Evolutionary conservation across 495 filamentous ascomycete species (phyloP).

Genomic region (Penicillium diatomitis): DNA sequence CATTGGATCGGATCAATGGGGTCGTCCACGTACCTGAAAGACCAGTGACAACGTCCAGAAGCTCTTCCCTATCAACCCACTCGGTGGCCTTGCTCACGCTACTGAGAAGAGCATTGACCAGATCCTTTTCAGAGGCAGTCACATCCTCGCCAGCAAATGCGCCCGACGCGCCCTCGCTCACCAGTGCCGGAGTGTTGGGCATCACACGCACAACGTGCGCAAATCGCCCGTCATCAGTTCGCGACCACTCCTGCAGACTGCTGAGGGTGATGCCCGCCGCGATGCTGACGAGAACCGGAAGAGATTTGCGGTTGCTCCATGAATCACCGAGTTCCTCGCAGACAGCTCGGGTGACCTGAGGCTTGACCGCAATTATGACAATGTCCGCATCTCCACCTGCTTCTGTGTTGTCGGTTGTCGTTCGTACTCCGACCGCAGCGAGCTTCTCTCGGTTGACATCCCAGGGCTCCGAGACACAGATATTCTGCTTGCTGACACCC

Average conservation of each 20-base stretch:
- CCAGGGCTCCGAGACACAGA: slow-evolving; percentile 69
- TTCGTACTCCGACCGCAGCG: slow-evolving; percentile 76
- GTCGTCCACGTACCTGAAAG: slow-evolving; percentile 26
- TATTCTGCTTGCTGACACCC: slow-evolving; percentile 29
- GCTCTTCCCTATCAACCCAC: slow-evolving; percentile 34
- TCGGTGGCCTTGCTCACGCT: slow-evolving; percentile 33
- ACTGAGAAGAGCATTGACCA: slow-evolving; percentile 24
- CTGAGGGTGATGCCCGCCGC: slow-evolving; percentile 33
- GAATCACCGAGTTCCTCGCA: slow-evolving; percentile 88
- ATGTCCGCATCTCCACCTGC: slow-evolving; percentile 91
- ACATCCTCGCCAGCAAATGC: slow-evolving; percentile 24
- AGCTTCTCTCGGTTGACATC: slow-evolving; percentile 77
- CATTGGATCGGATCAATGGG: too few relatives aligned
- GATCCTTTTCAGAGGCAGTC: slow-evolving; percentile 22
- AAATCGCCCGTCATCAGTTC: slow-evolving; percentile 15
- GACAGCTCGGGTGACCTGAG: slow-evolving; percentile 71
- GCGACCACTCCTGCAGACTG: slow-evolving; percentile 26
- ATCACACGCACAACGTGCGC: slow-evolving; percentile 32
- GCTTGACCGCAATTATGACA: slow-evolving; percentile 66
- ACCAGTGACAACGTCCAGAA: slow-evolving; percentile 34
- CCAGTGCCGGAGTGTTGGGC: slow-evolving; percentile 35
- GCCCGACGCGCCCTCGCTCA: slow-evolving; percentile 29
- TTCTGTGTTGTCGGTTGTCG: slow-evolving; percentile 76
- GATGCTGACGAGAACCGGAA: slow-evolving; percentile 37
- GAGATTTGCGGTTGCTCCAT: slow-evolving; percentile 60